A percentile compares a stretch with the other conserved stretches of the same genome.
phyloP scores from a whole-genome alignment of 192 early-diverging fungal genomes.

The Umbelopsis sp. region DNA sequence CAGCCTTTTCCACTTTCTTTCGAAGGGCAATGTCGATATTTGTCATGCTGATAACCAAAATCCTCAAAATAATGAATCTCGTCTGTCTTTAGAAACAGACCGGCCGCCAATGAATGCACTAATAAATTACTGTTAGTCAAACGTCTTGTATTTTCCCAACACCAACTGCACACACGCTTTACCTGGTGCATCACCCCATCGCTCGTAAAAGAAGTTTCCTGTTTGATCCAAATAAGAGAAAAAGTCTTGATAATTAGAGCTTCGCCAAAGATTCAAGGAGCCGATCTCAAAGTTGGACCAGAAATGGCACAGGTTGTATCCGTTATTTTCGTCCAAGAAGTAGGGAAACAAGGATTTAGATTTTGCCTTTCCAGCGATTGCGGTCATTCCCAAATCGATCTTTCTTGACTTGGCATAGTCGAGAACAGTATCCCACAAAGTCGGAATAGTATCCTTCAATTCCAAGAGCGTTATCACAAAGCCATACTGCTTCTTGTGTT shows the following conservation, averaged over 20 bases:
- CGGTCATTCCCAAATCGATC: conserved; percentile 28
- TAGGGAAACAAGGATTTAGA: conserved; percentile 36
- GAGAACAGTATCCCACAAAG: conserved; percentile 54
- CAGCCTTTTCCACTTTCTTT: conserved; percentile 40
- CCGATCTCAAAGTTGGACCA: conserved; percentile 88
- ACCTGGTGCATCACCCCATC: conserved; percentile 82
- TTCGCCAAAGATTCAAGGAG: conserved; percentile 61
- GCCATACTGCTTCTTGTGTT: conserved; percentile 64
- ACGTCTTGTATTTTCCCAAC: not conserved
- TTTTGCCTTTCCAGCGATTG: conserved; percentile 2
- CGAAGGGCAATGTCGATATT: conserved; percentile 64
- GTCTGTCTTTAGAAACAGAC: conserved; percentile 60
- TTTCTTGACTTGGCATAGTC: conserved; percentile 34
- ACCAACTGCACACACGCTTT: not conserved
- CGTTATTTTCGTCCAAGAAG: conserved; percentile 30
- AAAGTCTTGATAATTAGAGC: conserved; percentile 57
- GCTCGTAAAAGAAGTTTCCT: conserved; percentile 77
- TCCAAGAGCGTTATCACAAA: conserved; percentile 63
- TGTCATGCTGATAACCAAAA: conserved; percentile 72
- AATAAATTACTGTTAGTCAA: conserved; percentile 24
- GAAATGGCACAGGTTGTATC: conserved; percentile 75
- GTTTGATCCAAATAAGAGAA: conserved; percentile 69
- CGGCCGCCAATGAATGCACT: conserved; percentile 69
- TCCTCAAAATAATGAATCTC: conserved; percentile 78
- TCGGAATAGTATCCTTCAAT: conserved; percentile 53